Evolutionary conservation across 345 rosid species (phyloP).

Genomic region (Citrus medica): DNA sequence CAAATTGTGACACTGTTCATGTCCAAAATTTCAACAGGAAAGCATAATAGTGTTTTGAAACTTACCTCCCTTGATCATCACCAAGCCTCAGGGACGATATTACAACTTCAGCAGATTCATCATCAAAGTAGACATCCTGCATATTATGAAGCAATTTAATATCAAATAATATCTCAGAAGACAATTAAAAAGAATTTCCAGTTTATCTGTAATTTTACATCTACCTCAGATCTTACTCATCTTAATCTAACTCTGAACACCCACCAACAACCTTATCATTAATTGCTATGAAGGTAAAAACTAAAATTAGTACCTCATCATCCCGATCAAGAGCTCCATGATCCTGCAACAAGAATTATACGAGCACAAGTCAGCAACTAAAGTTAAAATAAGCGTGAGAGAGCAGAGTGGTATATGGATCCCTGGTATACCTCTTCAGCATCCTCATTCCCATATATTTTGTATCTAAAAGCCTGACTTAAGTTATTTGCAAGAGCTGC

Average conservation of each 20-base stretch:
- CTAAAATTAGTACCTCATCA: conserved; percentile 53
- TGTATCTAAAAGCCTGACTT: conserved; percentile 87
- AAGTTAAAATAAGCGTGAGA: neutral
- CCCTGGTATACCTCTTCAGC: conserved; percentile 63
- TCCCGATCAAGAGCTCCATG: conserved; percentile 70
- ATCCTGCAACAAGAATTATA: conserved; percentile 47
- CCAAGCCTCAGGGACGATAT: conserved; percentile 95
- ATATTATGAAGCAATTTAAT: conserved; percentile 9
- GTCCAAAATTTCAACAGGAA: neutral
- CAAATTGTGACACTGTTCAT: neutral
- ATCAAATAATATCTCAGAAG: conserved; percentile 1
- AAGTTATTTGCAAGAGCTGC: conserved; percentile 90
- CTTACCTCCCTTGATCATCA: conserved; percentile 92
- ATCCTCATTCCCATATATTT: conserved; percentile 80
- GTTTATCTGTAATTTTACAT: neutral
- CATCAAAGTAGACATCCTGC: conserved; percentile 93
- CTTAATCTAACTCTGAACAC: neutral
- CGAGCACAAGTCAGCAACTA: conserved; percentile 4
- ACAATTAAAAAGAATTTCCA: neutral
- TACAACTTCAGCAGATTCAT: conserved; percentile 92
- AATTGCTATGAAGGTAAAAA: neutral
- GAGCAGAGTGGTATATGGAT: neutral
- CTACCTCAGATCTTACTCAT: neutral
- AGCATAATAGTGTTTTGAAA: neutral
- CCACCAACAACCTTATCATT: neutral